These are phyloP conservation scores for Hypericum androsaemum DNA, from an alignment of 345 rosid species.

Conservation along the genomic window DNA sequence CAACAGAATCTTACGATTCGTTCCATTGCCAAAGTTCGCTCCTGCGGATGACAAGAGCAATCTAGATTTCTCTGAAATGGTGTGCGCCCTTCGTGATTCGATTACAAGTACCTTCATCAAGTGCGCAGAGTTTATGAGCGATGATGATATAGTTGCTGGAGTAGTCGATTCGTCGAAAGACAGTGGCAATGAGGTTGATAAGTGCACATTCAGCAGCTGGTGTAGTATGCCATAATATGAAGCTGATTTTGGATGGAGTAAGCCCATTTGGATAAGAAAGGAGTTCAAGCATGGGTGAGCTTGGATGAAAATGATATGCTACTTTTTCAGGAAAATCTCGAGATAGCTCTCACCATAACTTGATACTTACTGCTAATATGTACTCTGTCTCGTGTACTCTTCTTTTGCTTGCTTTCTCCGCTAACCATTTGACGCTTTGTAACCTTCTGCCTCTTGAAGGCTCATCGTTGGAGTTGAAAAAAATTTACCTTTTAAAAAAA, in stretches of 20 bases:
- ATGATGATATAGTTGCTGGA: neutral
- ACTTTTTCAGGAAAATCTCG: conserved; percentile 3
- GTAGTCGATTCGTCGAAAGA: neutral
- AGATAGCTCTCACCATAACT: neutral
- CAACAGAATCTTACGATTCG: neutral
- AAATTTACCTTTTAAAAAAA: too few species aligned
- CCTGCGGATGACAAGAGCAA: neutral
- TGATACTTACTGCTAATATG: too few species aligned
- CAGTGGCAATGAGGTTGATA: neutral
- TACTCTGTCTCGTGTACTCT: too few species aligned
- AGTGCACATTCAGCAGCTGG: conserved; percentile 11
- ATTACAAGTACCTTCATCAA: neutral
- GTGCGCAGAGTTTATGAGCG: neutral
- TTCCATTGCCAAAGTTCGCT: neutral
- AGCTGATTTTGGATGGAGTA: conserved; percentile 24
- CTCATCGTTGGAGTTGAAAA: too few species aligned
- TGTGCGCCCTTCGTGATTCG: neutral
- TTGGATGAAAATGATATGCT: conserved; percentile 13
- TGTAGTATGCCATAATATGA: conserved; percentile 14
- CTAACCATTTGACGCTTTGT: too few species aligned
- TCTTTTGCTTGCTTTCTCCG: too few species aligned
- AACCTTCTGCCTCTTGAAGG: too few species aligned
- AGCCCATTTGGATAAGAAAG: conserved; percentile 15
- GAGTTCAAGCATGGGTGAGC: conserved; percentile 9
- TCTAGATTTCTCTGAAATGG: neutral